Conservation (phyloP, 2,329 filamentous ascomycete genomes). For the Juglanconis sp. region DNA sequence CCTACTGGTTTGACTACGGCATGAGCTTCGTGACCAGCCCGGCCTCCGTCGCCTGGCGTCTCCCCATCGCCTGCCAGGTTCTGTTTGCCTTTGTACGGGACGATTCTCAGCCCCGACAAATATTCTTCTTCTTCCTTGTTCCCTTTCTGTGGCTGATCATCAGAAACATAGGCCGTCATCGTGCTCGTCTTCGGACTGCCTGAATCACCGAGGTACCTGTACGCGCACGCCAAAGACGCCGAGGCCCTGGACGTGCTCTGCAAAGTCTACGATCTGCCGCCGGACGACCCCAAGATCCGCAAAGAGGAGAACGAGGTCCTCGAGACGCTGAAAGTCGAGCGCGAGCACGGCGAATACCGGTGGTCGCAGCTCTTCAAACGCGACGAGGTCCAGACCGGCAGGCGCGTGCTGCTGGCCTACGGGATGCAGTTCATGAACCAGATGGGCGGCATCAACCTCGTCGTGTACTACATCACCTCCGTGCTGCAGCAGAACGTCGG, state of each 20-base stretch:
- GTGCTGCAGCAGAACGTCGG: constrained; percentile 34
- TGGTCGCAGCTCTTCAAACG: constrained; percentile 40
- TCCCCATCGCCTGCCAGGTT: constrained; percentile 31
- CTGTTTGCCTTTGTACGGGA: constrained; percentile 25
- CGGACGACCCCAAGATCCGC: constrained; percentile 35
- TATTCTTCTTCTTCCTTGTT: neutral
- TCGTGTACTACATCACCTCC: constrained; percentile 34
- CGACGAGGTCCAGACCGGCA: constrained; percentile 39
- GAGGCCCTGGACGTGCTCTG: constrained; percentile 30
- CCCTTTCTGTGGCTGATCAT: too few species aligned
- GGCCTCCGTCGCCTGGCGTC: constrained; percentile 27
- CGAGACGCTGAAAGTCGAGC: constrained; percentile 20
- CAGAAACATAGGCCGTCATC: constrained; percentile 18
- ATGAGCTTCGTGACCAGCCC: constrained; percentile 25
- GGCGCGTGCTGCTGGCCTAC: constrained; percentile 44
- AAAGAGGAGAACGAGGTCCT: constrained; percentile 40
- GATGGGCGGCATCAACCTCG: constrained; percentile 44
- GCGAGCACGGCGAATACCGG: constrained; percentile 29
- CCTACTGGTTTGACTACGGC: constrained; percentile 32
- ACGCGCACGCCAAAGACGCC: constrained; percentile 24
- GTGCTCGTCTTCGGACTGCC: constrained; percentile 26
- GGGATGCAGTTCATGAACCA: constrained; percentile 50
- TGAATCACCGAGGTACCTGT: constrained; percentile 28
- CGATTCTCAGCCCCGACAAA: neutral
- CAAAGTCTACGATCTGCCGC: constrained; percentile 37